Evolutionary conservation across 192 early-diverging fungal genomes (phyloP).

Genomic region (Linnemannia schmuckeri): DNA sequence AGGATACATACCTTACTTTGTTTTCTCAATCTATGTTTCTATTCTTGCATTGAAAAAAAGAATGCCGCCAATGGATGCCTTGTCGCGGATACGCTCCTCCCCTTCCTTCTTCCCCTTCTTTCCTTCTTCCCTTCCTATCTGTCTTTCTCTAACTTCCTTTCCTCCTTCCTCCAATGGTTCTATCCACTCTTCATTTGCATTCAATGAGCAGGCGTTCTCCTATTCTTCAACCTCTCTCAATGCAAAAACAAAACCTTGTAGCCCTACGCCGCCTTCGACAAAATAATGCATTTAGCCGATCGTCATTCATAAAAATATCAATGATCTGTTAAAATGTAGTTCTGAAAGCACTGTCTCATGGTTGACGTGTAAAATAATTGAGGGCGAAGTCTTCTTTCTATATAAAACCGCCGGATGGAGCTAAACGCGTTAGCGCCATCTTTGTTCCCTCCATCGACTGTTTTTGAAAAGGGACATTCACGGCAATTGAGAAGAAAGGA

Average conservation of each 20-base stretch:
- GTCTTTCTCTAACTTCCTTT: not conserved
- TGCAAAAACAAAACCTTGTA: not conserved
- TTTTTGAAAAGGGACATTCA: not conserved
- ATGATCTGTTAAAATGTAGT: not conserved
- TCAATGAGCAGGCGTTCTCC: not conserved
- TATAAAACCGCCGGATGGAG: not conserved
- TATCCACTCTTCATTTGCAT: not conserved
- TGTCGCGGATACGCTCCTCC: not conserved
- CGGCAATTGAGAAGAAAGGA: not conserved
- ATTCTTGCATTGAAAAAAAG: not conserved
- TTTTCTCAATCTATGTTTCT: not conserved
- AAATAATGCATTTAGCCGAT: not conserved
- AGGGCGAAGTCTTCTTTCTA: too few species aligned
- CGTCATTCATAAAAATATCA: not conserved
- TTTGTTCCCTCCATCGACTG: not conserved
- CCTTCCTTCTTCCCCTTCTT: not conserved
- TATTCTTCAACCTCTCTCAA: not conserved
- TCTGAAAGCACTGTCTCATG: not conserved
- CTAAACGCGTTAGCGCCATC: not conserved
- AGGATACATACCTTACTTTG: not conserved
- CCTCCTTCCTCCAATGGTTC: not conserved
- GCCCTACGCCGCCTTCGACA: not conserved
- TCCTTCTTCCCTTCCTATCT: not conserved
- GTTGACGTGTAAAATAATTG: too few species aligned
- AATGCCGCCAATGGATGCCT: not conserved